Percentiles rank a stretch among this genome's conserved stretches.
phyloP scores from a whole-genome alignment of 176 grass and related monocot genomes.

The Triticum urartu region DNA sequence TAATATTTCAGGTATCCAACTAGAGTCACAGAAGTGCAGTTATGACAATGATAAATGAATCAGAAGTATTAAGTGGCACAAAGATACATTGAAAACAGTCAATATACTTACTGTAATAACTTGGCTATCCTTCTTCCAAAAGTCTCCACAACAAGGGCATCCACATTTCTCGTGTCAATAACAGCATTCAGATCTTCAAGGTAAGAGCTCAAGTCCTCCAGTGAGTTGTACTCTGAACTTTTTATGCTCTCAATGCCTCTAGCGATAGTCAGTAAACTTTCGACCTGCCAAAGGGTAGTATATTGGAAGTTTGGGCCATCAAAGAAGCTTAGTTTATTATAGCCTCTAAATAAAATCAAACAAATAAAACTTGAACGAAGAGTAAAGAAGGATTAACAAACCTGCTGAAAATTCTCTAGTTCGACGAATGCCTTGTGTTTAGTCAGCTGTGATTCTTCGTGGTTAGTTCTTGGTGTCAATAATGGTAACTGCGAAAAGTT shows the following conservation, averaged over 20 bases:
- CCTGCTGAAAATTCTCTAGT: conserved; percentile 93
- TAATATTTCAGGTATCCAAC: conserved; percentile 5
- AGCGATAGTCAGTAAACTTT: conserved; percentile 51
- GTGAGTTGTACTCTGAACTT: conserved; percentile 62
- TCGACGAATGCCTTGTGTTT: conserved; percentile 64
- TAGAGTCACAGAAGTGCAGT: background rate
- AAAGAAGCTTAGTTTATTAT: background rate
- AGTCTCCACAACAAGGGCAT: conserved; percentile 93
- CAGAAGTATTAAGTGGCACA: background rate
- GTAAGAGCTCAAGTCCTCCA: conserved; percentile 77
- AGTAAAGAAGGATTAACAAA: conserved; percentile 11
- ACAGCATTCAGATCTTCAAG: conserved; percentile 90
- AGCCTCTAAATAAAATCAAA: background rate
- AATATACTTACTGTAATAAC: conserved; percentile 68
- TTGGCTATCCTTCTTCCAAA: conserved; percentile 87
- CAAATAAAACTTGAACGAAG: conserved; percentile 1
- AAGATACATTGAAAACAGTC: background rate
- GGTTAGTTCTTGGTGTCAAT: conserved; percentile 66
- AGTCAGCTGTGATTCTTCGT: conserved; percentile 63
- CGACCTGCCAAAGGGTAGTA: conserved; percentile 52
- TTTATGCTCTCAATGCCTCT: conserved; percentile 62
- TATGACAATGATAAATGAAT: background rate
- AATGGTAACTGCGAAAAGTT: conserved; percentile 69
- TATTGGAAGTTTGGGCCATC: background rate
- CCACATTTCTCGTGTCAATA: conserved; percentile 84